Conservation (phyloP, 2,329 filamentous ascomycete genomes). For the Calonectria ilicicola region DNA sequence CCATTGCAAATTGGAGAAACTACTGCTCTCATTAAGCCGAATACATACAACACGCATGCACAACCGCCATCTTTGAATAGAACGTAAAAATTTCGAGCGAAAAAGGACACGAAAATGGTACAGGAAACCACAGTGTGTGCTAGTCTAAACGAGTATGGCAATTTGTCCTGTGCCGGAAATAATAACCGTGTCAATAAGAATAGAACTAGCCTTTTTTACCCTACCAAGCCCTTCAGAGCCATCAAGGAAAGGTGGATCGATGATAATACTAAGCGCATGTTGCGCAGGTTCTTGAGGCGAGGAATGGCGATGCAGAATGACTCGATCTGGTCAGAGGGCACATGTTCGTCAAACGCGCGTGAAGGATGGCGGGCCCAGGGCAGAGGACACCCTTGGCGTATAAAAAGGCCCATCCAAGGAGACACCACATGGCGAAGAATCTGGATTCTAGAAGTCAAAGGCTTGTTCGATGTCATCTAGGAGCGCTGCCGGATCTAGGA, state of each 20-base stretch:
- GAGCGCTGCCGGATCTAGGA: background rate
- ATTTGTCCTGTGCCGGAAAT: no score
- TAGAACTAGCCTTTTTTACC: no score
- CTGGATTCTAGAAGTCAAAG: background rate
- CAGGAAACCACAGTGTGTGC: no score
- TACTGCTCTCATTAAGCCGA: no score
- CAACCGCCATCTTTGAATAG: no score
- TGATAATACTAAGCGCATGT: background rate
- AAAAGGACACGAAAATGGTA: no score
- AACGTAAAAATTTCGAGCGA: no score
- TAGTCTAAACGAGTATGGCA: no score
- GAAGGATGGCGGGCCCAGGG: background rate
- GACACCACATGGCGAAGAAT: background rate
- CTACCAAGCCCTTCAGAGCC: background rate
- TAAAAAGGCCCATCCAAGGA: background rate
- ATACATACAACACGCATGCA: no score
- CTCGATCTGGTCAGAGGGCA: background rate
- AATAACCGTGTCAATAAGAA: no score
- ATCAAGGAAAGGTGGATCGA: background rate
- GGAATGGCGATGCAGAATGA: background rate
- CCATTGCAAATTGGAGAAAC: no score
- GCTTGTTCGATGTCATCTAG: background rate
- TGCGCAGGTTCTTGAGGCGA: background rate
- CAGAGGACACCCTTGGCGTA: background rate
- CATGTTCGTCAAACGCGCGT: background rate